Evolutionary conservation across 352 stramenopile species (phyloP), one percentile per base, ranked within the genome.

Genomic region (Pythium sp.): DNA sequence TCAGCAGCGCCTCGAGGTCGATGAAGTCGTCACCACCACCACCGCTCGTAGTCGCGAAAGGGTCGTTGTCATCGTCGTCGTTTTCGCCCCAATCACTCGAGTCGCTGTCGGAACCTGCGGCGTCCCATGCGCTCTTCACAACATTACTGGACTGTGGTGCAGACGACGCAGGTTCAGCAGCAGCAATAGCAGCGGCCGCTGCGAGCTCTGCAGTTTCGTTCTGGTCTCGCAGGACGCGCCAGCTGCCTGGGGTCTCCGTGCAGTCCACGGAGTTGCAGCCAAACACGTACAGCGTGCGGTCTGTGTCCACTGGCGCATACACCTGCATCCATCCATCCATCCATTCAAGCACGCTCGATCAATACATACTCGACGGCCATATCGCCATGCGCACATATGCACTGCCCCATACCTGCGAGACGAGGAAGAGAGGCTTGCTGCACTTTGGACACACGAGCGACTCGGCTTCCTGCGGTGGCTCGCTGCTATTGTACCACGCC

Each of bases 251-350:
- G 0, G 69, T 77, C 57, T 92, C 75, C 0, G 78, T 88, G 67
- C 87, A 95, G 1, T 80, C 77, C n/a, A 82, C 72, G 6, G 87
- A 87, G 65, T 95, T 95, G 77, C 87, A 95, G 11, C 87, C 87
- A 67, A 95, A 95, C 4, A 94, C 76, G 53, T 95, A 95, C 12
- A 95, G 72, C 58, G 87, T 91, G 34, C 87, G 81, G 54, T 92
- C 78, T 6, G 71, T 72, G 20, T 92, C 83, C 20, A 93, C 84
- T 8, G 87, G 86, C 55, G 87, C 86, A 46, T 94, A 95, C 56
- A 95, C 79, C 80, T 94, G 67, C n/a, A 54, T 22, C 43, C 43
- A 51, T 51, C 43, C 43, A 51, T 51, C 6, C 14, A 20, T 28
- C n/a, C n/a, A n/a, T n/a, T 20, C 14, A 61, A 43, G 62, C 20